A percentile compares a stretch with the other conserved stretches of the same genome.
Conservation (phyloP, 192 early-diverging fungal genomes). For the Backusella liffmaniae region DNA sequence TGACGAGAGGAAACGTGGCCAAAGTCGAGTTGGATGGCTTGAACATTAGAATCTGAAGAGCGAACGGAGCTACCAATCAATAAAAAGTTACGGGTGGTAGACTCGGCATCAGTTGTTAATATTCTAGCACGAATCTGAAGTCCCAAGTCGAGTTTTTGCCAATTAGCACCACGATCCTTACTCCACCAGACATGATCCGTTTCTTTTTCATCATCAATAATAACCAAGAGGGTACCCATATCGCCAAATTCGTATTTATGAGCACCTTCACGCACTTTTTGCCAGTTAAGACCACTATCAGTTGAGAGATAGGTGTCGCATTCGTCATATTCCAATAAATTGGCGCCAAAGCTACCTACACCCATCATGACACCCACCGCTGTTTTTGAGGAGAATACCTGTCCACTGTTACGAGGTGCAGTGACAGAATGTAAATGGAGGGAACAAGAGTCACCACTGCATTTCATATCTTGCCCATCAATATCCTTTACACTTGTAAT, state of each 20-base stretch:
- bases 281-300: slow-evolving; percentile 84
- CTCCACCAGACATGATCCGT: slow-evolving; percentile 68
- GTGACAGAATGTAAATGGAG: slow-evolving; percentile 90
- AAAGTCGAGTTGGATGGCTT: slow-evolving; percentile 76
- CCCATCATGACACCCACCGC: slow-evolving; percentile 89
- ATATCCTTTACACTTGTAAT: slow-evolving; percentile 41
- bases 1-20: slow-evolving; percentile 51
- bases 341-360: slow-evolving; percentile 82
- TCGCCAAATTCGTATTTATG: slow-evolving; percentile 87
- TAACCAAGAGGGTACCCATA: slow-evolving; percentile 73
- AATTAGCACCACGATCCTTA: slow-evolving; percentile 73
- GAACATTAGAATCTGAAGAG: slow-evolving; percentile 17
- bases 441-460: slow-evolving; percentile 47
- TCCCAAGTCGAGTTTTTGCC: slow-evolving; percentile 52
- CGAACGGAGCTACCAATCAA: slow-evolving; percentile 44
- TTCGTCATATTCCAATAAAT: slow-evolving; percentile 66
- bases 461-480: slow-evolving; percentile 23
- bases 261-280: slow-evolving; percentile 59
- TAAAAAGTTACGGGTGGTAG: slow-evolving; percentile 71
- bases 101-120: slow-evolving; percentile 80
- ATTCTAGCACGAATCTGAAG: slow-evolving; percentile 55
- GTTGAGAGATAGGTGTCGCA: slow-evolving; percentile 86
- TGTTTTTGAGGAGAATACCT: slow-evolving; percentile 67
- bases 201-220: slow-evolving; percentile 61
- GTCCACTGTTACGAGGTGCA: slow-evolving; percentile 59